Percentiles rank a stretch among this genome's conserved stretches.
Conservation (phyloP, 2,329 filamentous ascomycete genomes). For the Beauveria scarabaeidicola region DNA sequence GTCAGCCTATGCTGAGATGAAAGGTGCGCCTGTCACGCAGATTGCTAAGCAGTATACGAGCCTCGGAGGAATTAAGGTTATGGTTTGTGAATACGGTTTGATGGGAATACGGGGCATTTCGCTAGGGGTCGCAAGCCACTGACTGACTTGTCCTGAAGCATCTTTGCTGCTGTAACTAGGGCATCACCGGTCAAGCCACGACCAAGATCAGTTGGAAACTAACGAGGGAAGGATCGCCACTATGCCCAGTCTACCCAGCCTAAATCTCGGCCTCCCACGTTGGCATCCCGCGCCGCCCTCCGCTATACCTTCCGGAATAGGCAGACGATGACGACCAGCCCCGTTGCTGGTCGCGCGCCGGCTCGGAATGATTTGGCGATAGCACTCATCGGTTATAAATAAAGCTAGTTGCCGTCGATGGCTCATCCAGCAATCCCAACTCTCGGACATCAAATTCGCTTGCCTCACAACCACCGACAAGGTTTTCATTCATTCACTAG, state of each 20-base stretch:
- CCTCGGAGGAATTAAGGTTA: background rate
- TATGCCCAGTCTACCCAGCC: background rate
- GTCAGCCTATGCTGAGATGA: background rate
- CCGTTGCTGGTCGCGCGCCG: background rate
- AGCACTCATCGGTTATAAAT: background rate
- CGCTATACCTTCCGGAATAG: background rate
- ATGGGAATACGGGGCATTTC: background rate
- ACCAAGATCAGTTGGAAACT: background rate
- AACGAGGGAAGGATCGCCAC: background rate
- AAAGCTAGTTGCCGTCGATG: background rate
- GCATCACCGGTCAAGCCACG: background rate
- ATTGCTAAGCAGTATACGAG: background rate
- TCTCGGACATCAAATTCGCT: background rate
- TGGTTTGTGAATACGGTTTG: background rate
- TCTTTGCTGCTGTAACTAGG: background rate
- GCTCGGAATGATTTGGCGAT: background rate
- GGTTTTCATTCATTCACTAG: background rate
- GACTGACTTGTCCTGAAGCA: background rate
- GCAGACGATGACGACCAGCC: background rate
- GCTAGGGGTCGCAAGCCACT: background rate
- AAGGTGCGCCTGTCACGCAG: background rate
- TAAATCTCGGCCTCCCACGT: background rate
- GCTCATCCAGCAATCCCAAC: background rate
- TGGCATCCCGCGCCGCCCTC: background rate
- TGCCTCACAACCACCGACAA: background rate